Percentiles rank a stretch among this genome's conserved stretches.
These are phyloP conservation scores for Cocos nucifera DNA, from an alignment of 176 grass and related monocot species.

Conservation along the genomic window DNA sequence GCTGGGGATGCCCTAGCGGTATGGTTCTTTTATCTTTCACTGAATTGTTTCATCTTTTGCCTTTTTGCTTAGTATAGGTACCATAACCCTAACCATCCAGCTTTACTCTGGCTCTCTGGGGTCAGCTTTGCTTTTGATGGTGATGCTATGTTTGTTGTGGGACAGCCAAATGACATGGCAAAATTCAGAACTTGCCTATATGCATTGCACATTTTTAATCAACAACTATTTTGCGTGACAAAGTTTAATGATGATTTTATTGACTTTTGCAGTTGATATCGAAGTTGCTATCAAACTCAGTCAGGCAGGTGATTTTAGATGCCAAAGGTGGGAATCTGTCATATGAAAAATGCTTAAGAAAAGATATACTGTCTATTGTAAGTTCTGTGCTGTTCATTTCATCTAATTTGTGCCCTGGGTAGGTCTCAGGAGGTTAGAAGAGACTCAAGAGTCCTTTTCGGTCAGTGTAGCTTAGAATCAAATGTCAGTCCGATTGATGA, in stretches of 20 bases:
- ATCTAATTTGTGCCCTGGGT: too few relatives aligned
- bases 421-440: too few relatives aligned
- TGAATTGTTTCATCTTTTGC: slow-evolving; percentile 1
- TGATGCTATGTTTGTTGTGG: too few relatives aligned
- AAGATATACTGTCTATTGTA: too few relatives aligned
- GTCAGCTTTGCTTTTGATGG: too few relatives aligned
- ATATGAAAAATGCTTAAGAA: slow-evolving; percentile 33
- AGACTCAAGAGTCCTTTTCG: not conserved
- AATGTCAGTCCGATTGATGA: too few relatives aligned
- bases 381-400: too few relatives aligned
- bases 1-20: slow-evolving; percentile 56
- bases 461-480: not conserved
- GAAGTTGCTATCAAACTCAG: slow-evolving; percentile 21
- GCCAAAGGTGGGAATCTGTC: slow-evolving; percentile 73
- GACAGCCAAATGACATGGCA: too few relatives aligned
- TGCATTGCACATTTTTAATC: not conserved
- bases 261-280: slow-evolving; percentile 36
- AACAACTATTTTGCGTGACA: slow-evolving; percentile 1
- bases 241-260: slow-evolving; percentile 5
- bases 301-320: slow-evolving; percentile 77
- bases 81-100: too few relatives aligned
- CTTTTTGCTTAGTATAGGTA: not conserved
- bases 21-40: slow-evolving; percentile 2
- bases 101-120: too few relatives aligned
- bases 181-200: not conserved